These are phyloP conservation scores for Nitzschia sp. DNA, from an alignment of 108 stramenopile species.

Conservation along the genomic window DNA sequence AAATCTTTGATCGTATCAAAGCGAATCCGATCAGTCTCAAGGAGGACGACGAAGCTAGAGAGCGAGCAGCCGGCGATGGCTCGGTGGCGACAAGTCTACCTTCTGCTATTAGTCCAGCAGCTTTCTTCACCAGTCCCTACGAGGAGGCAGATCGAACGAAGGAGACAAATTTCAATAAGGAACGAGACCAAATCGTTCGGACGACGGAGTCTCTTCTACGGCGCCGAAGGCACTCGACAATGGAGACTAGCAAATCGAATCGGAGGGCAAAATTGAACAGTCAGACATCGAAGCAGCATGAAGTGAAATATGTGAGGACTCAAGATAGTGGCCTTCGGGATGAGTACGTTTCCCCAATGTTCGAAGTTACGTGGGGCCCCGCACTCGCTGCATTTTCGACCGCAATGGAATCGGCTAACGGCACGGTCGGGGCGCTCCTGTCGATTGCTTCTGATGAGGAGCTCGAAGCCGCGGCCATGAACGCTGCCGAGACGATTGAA, in stretches of 20 bases:
- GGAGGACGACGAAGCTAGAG: conserved; percentile 92
- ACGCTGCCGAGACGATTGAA: conserved; percentile 78
- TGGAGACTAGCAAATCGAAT: conserved; percentile 27
- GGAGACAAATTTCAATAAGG: conserved; percentile 85
- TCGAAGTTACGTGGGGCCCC: conserved; percentile 97
- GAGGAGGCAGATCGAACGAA: conserved; percentile 79
- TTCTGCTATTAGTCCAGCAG: conserved; percentile 46
- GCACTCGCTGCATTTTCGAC: conserved; percentile 94
- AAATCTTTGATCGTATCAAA: conserved; percentile 95
- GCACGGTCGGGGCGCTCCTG: conserved; percentile 67
- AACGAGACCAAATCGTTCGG: conserved; percentile 93
- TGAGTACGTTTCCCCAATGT: conserved; percentile 95
- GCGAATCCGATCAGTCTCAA: conserved; percentile 93
- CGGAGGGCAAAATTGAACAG: conserved; percentile 15
- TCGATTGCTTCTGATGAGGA: conserved; percentile 85
- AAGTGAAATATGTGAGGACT: conserved; percentile 61
- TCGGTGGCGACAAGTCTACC: conserved; percentile 29
- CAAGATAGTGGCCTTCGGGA: conserved; percentile 78
- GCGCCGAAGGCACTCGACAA: conserved; percentile 43
- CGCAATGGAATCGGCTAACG: conserved; percentile 88
- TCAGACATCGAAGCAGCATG: conserved; percentile 25
- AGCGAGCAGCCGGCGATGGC: conserved; percentile 55
- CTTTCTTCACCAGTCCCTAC: conserved; percentile 74
- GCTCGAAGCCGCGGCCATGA: conserved; percentile 78
- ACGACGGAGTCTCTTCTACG: conserved; percentile 87